Evolutionary conservation across 768 basidiomycete genomes (phyloP), one percentile per base, ranked within the genome.

Genomic region (Suillus fuscotomentosus): DNA sequence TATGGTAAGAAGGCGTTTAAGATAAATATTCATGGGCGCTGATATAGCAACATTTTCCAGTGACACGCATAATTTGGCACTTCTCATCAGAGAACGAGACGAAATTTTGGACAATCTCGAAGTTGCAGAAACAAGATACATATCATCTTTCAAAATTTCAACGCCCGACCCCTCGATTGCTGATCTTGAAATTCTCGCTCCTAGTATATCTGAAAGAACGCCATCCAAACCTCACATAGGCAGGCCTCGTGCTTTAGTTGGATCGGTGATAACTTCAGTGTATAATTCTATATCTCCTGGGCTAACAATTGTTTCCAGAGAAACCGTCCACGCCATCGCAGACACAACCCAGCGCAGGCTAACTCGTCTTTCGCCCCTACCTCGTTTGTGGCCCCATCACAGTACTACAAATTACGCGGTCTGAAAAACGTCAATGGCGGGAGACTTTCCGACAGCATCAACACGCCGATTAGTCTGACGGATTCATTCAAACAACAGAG

Each of bases 91-190:
- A 51, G 88, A 92, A 71, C 82, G 92, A 36, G 91, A 92, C 66
- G 83, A 85, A 70, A 86, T 92, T 24, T 75, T 94, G n/a, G 88
- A 91, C 68, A 87, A 90, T 66, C 81, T 94, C 10, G 92, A 94
- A 78, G 85, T 88, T 60, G 90, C 91, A 13, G 92, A 93, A 77
- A 85, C 88, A 13, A 84, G 82, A 69, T 95, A 92, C 70, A 91
- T 92, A 66, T 81, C 81, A 63, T 92, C 89, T 5, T 94, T 93
- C 79, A 80, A 85, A 17, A 77, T 90, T 11, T 86, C 88, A 0
- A 91, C 89, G 0, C 89, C 90, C 5, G 89, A 90, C 63, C 89
- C 89, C 22, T 90, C 90, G 8, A 80, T 90, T 61, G 79, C 84
- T 14, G 87, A 90, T 72, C 83, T 83, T 60, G 79, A 84, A 65